Conservation (phyloP, 108 stramenopile genomes). For the Conticribra weissflogii region DNA sequence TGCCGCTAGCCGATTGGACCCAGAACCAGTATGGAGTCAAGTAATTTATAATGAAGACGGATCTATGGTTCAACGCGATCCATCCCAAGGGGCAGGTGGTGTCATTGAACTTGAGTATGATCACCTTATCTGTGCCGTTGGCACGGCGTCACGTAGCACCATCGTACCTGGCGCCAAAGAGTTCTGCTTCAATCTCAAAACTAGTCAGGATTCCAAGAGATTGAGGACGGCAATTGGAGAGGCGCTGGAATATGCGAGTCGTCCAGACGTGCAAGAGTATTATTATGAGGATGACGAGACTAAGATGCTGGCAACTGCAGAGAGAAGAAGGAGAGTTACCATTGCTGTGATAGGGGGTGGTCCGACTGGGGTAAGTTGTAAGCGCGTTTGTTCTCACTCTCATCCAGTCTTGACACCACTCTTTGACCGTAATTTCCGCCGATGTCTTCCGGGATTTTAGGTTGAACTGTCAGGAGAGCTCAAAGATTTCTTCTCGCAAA, state of each 20-base stretch:
- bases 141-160: constrained; percentile 38
- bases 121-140: constrained; percentile 59
- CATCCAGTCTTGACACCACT: constrained; percentile 12
- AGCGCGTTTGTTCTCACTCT: not conserved
- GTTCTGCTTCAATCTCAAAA: constrained; percentile 56
- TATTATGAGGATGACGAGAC: constrained; percentile 38
- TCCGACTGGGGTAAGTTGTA: constrained; percentile 46
- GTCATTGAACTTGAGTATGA: constrained; percentile 60
- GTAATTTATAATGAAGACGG: constrained; percentile 30
- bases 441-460: not conserved
- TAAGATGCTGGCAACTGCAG: constrained; percentile 26
- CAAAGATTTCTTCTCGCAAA: constrained; percentile 59
- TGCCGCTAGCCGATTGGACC: constrained; percentile 43
- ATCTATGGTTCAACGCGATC: constrained; percentile 13
- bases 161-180: constrained; percentile 53
- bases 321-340: constrained; percentile 34
- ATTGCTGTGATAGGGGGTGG: constrained; percentile 57
- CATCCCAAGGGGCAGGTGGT: constrained; percentile 28
- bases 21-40: constrained; percentile 35
- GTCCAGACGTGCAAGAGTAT: constrained; percentile 52
- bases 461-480: constrained; percentile 78
- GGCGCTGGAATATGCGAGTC: constrained; percentile 50
- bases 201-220: constrained; percentile 49
- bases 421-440: not conserved
- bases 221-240: constrained; percentile 55